Conservation (phyloP, 1,284 basidiomycete genomes). For the Phlebopus sp. region DNA sequence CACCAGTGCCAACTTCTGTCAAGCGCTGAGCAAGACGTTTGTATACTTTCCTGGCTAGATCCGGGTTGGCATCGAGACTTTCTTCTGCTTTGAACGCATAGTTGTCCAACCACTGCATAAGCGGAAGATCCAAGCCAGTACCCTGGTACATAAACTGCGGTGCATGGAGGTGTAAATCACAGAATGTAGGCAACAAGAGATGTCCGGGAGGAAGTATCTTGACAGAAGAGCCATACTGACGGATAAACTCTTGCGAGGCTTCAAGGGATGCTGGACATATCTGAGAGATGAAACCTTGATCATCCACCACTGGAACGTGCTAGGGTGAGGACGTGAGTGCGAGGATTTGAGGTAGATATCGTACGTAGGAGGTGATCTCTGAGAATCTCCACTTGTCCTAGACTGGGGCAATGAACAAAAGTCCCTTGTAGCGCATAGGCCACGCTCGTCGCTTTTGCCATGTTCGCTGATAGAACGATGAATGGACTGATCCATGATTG, state of each 20-base stretch:
- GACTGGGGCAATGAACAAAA: slow-evolving; percentile 53
- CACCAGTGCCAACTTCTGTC: slow-evolving; percentile 70
- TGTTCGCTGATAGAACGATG: background rate
- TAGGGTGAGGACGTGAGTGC: slow-evolving; percentile 6
- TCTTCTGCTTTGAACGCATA: slow-evolving; percentile 82
- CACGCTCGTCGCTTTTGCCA: slow-evolving; percentile 8
- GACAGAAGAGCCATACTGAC: slow-evolving; percentile 19
- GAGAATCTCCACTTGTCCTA: slow-evolving; percentile 52
- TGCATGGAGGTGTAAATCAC: slow-evolving; percentile 81
- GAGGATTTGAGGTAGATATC: background rate
- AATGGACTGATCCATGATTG: background rate
- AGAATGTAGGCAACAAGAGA: slow-evolving; percentile 76
- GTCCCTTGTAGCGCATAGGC: slow-evolving; percentile 42
- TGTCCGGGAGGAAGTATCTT: slow-evolving; percentile 47
- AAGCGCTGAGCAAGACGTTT: slow-evolving; percentile 59
- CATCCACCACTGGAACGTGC: slow-evolving; percentile 43
- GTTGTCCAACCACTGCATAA: slow-evolving; percentile 79
- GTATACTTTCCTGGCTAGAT: slow-evolving; percentile 66
- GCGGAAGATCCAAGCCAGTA: slow-evolving; percentile 76
- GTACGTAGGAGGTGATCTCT: slow-evolving; percentile 57
- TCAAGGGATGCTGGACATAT: slow-evolving; percentile 39
- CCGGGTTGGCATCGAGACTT: slow-evolving; percentile 59
- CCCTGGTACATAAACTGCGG: slow-evolving; percentile 87
- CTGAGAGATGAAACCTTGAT: slow-evolving; percentile 53
- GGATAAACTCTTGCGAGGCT: slow-evolving; percentile 34